Base-by-base conservation (phyloP, 2,329 filamentous ascomycete species). In the Aspergillus costaricaensis region DNA sequence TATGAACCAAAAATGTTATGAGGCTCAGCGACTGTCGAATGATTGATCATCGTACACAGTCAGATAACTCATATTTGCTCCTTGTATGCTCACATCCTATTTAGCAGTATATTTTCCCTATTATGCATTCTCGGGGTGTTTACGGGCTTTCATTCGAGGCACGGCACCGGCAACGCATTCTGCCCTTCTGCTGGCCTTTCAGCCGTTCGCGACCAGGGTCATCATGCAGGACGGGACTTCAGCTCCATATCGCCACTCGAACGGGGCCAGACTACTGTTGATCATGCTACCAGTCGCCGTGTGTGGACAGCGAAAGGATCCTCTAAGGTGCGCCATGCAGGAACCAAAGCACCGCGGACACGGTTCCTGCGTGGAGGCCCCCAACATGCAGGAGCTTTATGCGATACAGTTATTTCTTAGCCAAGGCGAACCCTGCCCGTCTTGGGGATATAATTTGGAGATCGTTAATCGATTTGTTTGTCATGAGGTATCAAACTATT, bases 401-500 rank as follows among this genome's bases (percentile, higher is more conserved):
- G 12, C 25, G 7, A 27, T 17, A n/a, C 14, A 27, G 15, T 30
- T 10, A n/a, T 8, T 8, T 6, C 10, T 12, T 9, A 30, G 25
- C 25, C 5, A 50, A 4, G n/a, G 9, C 5, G 25, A 27, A 27
- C 25, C 25, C 25, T 27, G 25, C 7, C 25, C 25, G 25, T 7
- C 25, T 27, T 27, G 25, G 25, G 25, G 25, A 8, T 27, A 27
- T 27, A 8, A 27, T 8, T 8, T 27, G 9, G 9, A 12, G n/a
- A 19, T 25, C 9, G 8, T 25, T 30, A 32, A 17, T 30, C 47
- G 17, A 30, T 50, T 30, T 50, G n/a, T 50, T 50, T 50, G 47
- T 50, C 47, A 32, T 50, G 25, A 50, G 47, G 25, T 50, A 50
- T 50, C 47, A 30, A 50, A 30, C 30, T 50, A 50, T 50, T 50